These are phyloP conservation scores for Cladorrhinum sp. DNA, from an alignment of 2,329 filamentous ascomycete genomes.

Conservation along the genomic window DNA sequence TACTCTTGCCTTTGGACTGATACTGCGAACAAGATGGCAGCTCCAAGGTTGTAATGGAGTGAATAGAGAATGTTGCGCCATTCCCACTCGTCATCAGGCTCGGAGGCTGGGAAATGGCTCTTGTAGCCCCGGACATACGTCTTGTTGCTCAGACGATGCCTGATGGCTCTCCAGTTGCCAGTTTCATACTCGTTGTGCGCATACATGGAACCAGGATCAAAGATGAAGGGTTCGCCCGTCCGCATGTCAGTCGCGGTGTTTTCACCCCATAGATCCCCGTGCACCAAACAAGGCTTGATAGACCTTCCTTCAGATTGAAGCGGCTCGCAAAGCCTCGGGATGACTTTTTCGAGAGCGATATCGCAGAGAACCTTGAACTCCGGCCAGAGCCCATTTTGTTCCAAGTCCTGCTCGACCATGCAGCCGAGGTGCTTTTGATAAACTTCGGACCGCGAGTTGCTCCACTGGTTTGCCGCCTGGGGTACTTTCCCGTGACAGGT, in stretches of 20 bases:
- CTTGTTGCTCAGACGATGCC: conserved; percentile 24
- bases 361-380: too few species aligned
- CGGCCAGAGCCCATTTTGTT: too few species aligned
- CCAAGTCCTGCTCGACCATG: conserved; percentile 5
- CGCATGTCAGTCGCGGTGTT: conserved; percentile 31
- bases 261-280: conserved; percentile 36
- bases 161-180: conserved; percentile 28
- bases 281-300: conserved; percentile 33
- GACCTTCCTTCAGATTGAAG: conserved; percentile 31
- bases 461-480: too few species aligned
- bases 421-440: background rate
- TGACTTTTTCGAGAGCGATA: conserved; percentile 26
- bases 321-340: conserved; percentile 31
- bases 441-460: too few species aligned
- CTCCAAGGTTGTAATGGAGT: background rate
- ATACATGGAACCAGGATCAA: conserved; percentile 34
- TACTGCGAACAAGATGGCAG: background rate
- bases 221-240: conserved; percentile 32
- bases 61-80: background rate
- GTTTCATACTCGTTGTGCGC: conserved; percentile 32
- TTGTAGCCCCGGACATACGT: conserved; percentile 25
- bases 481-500: too few species aligned
- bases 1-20: background rate
- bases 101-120: conserved; percentile 17
- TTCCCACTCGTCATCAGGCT: conserved; percentile 19